These are phyloP conservation scores for Drosera spatulata DNA, from an alignment of 179 eudicot genomes.

Conservation along the genomic window DNA sequence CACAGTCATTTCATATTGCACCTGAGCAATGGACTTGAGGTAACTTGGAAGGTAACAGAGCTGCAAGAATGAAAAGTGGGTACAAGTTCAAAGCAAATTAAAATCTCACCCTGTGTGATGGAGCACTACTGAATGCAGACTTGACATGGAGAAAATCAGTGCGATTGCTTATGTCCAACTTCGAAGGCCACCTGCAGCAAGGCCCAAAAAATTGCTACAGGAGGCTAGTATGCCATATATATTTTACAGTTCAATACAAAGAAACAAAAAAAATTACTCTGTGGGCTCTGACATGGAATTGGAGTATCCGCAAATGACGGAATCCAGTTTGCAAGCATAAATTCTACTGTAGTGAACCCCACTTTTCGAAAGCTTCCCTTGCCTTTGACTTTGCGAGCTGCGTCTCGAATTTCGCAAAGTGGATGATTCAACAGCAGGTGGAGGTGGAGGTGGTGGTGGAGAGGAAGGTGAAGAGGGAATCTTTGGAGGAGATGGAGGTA, in stretches of 20 bases:
- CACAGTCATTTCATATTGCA: not conserved
- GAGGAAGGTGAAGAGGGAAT: slow-evolving; percentile 54
- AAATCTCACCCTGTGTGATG: slow-evolving; percentile 60
- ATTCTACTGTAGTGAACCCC: slow-evolving; percentile 81
- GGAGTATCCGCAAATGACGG: slow-evolving; percentile 69
- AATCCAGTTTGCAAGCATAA: slow-evolving; percentile 57
- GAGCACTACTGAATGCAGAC: slow-evolving; percentile 67
- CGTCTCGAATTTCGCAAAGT: slow-evolving; percentile 14
- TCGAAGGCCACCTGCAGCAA: slow-evolving; percentile 84
- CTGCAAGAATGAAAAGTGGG: not conserved
- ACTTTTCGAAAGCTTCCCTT: slow-evolving; percentile 81
- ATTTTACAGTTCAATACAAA: not conserved
- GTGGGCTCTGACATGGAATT: slow-evolving; percentile 60
- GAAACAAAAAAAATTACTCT: slow-evolving; percentile 42
- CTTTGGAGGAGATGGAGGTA: slow-evolving; percentile 41
- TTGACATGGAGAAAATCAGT: slow-evolving; percentile 89
- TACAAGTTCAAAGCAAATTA: not conserved
- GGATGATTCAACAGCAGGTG: slow-evolving; percentile 17
- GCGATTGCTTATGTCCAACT: slow-evolving; percentile 94
- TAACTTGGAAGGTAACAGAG: not conserved
- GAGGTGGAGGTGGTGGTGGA: slow-evolving; percentile 42
- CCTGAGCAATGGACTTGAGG: not conserved
- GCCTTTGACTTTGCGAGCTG: slow-evolving; percentile 48
- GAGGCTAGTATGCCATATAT: not conserved
- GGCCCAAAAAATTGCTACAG: slow-evolving; percentile 4